phyloP scores from a whole-genome alignment of 1,139 yeast species.

The Blastobotrys persicus region DNA sequence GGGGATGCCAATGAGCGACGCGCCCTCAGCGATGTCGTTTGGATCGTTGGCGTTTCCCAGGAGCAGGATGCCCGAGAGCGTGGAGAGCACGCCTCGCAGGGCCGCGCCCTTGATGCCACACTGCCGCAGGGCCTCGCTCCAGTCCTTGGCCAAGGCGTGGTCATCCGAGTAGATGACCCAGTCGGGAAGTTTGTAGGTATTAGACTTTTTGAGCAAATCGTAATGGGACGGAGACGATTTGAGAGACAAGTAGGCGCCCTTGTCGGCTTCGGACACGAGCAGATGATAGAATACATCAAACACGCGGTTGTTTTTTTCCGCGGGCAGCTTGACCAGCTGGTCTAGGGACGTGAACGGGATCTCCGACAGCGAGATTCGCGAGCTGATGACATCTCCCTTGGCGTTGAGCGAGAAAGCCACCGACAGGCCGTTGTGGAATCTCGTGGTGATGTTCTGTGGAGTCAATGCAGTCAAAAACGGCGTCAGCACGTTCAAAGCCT shows the following conservation, averaged over 20 bases:
- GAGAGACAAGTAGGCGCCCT: conserved; percentile 34
- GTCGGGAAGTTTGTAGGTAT: conserved; percentile 36
- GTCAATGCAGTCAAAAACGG: conserved; percentile 42
- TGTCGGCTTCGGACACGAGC: conserved; percentile 36
- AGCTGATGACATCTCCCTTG: conserved; percentile 36
- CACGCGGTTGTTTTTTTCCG: conserved; percentile 30
- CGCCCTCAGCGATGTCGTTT: conserved; percentile 41
- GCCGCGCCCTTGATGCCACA: conserved; percentile 38
- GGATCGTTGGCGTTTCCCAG: conserved; percentile 35
- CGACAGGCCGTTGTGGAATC: conserved; percentile 39
- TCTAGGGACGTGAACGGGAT: conserved; percentile 34
- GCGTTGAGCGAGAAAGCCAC: conserved; percentile 35
- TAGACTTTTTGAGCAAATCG: conserved; percentile 34
- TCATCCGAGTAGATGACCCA: conserved; percentile 41
- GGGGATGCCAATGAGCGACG: conserved; percentile 40
- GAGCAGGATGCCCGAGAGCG: conserved; percentile 40
- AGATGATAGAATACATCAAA: conserved; percentile 43
- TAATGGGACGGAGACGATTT: conserved; percentile 36
- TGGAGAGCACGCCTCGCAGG: conserved; percentile 35
- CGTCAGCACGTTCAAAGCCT: conserved; percentile 38
- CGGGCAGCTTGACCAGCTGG: conserved; percentile 36
- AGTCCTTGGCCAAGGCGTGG: conserved; percentile 41
- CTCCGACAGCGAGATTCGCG: conserved; percentile 36
- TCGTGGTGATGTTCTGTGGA: conserved; percentile 37
- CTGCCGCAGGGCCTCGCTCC: conserved; percentile 40